Conservation (phyloP, 2,329 filamentous ascomycete species). For the Tolypocladium pustulatum region DNA sequence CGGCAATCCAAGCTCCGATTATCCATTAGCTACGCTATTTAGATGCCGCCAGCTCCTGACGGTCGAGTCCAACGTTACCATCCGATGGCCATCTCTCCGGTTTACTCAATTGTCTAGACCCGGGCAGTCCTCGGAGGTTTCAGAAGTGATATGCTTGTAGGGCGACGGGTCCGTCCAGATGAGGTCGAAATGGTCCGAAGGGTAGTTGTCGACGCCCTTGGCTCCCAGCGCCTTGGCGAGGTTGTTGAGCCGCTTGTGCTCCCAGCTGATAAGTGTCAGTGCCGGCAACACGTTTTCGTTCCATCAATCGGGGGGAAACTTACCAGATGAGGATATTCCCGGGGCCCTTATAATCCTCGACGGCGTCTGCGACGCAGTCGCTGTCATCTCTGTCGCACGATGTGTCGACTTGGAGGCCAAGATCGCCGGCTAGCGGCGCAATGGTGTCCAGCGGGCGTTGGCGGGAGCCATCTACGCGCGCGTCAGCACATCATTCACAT, state of each 20-base stretch:
- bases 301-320: neutral
- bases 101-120: slow-evolving; percentile 32
- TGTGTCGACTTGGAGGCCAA: slow-evolving; percentile 43
- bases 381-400: slow-evolving; percentile 46
- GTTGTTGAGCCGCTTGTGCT: slow-evolving; percentile 41
- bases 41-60: neutral
- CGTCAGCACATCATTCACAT: neutral
- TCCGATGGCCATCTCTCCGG: neutral
- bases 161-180: slow-evolving; percentile 47
- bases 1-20: neutral
- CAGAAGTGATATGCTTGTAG: slow-evolving; percentile 33
- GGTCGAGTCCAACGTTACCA: neutral
- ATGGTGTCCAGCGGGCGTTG: slow-evolving; percentile 47
- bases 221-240: slow-evolving; percentile 43
- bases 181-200: slow-evolving; percentile 36
- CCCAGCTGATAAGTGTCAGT: slow-evolving; percentile 32
- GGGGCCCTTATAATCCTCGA: slow-evolving; percentile 33
- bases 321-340: slow-evolving; percentile 50
- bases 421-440: slow-evolving; percentile 40
- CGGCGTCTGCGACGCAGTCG: slow-evolving; percentile 39
- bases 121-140: slow-evolving; percentile 41
- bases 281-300: neutral
- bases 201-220: slow-evolving; percentile 37
- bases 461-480: slow-evolving; percentile 33
- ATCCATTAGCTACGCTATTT: neutral